These are phyloP conservation scores for Ajuga chamaepitys DNA, from an alignment of 257 asterid genomes.

Conservation along the genomic window DNA sequence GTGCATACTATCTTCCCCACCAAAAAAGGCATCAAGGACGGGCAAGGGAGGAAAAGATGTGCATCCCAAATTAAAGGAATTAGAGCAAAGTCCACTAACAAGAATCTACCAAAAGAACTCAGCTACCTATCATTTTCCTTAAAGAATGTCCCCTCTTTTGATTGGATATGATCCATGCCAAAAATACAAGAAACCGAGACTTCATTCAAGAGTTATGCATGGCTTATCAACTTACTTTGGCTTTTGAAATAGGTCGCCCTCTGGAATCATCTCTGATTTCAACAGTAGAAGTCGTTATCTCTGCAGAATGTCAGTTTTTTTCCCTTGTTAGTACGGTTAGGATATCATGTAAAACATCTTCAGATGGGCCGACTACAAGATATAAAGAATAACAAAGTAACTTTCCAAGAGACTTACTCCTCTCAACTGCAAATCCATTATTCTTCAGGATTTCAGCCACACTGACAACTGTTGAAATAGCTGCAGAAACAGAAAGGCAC, in stretches of 20 bases:
- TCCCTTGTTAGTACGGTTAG: not conserved
- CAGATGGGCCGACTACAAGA: not conserved
- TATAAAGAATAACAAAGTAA: not conserved
- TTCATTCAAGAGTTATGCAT: not conserved
- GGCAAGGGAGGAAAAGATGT: not conserved
- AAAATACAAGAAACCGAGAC: not conserved
- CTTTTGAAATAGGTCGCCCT: slow-evolving; percentile 65
- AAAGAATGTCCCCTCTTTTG: not conserved
- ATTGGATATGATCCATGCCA: not conserved
- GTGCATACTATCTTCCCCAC: not conserved
- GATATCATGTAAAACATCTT: not conserved
- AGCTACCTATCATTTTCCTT: not conserved
- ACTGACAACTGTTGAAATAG: slow-evolving; percentile 74
- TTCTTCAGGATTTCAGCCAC: slow-evolving; percentile 68
- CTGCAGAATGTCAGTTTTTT: slow-evolving; percentile 28
- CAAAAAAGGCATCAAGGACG: not conserved
- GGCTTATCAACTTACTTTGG: slow-evolving; percentile 45
- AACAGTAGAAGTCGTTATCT: slow-evolving; percentile 70
- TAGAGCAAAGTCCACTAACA: not conserved
- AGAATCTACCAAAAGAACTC: not conserved
- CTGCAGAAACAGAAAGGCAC: slow-evolving; percentile 26
- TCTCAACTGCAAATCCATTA: slow-evolving; percentile 64
- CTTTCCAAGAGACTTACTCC: slow-evolving; percentile 39
- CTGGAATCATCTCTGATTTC: slow-evolving; percentile 70
- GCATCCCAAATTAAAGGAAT: not conserved